Percentiles rank a stretch among this genome's conserved stretches.
Conservation (phyloP, 2,329 filamentous ascomycete genomes). For the Cryphonectria nitschkei region DNA sequence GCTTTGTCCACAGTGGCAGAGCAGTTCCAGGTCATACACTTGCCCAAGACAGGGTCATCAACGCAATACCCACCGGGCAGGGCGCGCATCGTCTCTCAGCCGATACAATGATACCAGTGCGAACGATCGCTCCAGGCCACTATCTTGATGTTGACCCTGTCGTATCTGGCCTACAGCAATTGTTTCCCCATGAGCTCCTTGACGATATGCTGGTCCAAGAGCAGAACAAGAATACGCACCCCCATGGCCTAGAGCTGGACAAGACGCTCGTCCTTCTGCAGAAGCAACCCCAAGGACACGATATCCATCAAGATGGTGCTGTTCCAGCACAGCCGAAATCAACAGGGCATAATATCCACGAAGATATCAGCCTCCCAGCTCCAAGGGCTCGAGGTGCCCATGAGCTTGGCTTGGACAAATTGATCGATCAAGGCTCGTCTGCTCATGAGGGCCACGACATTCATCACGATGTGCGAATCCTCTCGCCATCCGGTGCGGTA, state of each 20-base stretch:
- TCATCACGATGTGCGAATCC: conserved; percentile 26
- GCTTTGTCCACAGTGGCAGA: background rate
- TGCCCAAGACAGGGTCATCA: conserved; percentile 19
- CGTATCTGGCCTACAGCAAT: conserved; percentile 15
- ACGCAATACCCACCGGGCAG: background rate
- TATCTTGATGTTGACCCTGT: conserved; percentile 24
- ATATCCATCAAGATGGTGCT: conserved; percentile 10
- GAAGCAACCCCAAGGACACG: conserved; percentile 2
- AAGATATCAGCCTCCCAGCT: conserved; percentile 10
- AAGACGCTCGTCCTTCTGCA: conserved; percentile 11
- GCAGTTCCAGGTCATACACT: conserved; percentile 13
- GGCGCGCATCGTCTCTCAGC: conserved; percentile 21
- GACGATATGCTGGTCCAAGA: conserved; percentile 16
- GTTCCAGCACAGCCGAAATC: background rate
- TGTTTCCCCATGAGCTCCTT: conserved; percentile 26
- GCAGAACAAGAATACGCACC: conserved; percentile 4
- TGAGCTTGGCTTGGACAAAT: conserved; percentile 10
- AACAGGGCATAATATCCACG: conserved; percentile 8
- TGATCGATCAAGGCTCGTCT: background rate
- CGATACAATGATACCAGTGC: conserved; percentile 21
- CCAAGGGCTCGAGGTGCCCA: conserved; percentile 11
- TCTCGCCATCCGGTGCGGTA: conserved; percentile 25
- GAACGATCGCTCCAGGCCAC: conserved; percentile 13
- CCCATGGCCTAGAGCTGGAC: conserved; percentile 24
- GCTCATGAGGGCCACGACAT: conserved; percentile 15